phyloP scores from a whole-genome alignment of 805 yeast species.

The Kodamaea leandrae region DNA sequence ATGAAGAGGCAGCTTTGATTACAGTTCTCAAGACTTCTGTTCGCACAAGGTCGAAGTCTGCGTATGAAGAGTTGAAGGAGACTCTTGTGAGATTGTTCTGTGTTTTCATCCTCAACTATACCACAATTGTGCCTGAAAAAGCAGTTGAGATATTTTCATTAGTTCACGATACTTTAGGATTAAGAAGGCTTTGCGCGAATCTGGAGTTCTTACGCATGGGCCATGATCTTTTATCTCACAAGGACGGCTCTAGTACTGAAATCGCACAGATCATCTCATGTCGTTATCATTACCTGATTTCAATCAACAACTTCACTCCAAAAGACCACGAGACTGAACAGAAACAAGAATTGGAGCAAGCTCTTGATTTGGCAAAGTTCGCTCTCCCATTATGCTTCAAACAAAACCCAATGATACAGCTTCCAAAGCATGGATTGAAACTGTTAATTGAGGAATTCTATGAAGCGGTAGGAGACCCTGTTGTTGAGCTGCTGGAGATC shows the following conservation, averaged over 20 bases:
- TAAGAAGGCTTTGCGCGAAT: constrained; percentile 63
- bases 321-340: constrained; percentile 57
- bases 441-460: constrained; percentile 66
- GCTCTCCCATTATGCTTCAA: constrained; percentile 55
- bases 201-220: constrained; percentile 58
- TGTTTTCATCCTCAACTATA: constrained; percentile 38
- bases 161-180: constrained; percentile 74
- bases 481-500: constrained; percentile 34
- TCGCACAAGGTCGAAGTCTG: constrained; percentile 38
- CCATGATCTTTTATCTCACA: constrained; percentile 49
- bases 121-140: constrained; percentile 15
- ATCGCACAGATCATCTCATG: constrained; percentile 78
- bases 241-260: constrained; percentile 55
- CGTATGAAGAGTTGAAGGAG: constrained; percentile 48
- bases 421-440: constrained; percentile 71
- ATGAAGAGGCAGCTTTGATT: constrained; percentile 48
- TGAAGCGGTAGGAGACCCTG: constrained; percentile 70
- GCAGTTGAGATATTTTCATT: constrained; percentile 50
- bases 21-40: constrained; percentile 41
- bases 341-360: constrained; percentile 29
- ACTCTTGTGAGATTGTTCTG: constrained; percentile 39
- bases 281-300: constrained; percentile 64
- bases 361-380: constrained; percentile 42
- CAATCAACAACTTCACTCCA: constrained; percentile 59
- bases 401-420: constrained; percentile 56